Evolutionary conservation across 768 basidiomycete species (phyloP).

Genomic region (Kwoniella mangroviensis): DNA sequence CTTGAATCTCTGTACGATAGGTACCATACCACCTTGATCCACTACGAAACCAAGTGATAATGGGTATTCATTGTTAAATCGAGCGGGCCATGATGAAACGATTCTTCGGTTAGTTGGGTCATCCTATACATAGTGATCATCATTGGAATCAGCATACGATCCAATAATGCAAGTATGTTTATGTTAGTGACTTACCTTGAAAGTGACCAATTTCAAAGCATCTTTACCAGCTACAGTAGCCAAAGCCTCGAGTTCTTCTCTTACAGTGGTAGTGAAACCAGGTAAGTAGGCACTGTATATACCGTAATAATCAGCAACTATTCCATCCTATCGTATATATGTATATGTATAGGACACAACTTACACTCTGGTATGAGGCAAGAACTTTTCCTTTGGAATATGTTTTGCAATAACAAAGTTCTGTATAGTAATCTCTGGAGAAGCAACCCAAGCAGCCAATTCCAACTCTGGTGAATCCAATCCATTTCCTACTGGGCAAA

Average conservation of each 20-base stretch:
- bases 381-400: slow-evolving; percentile 51
- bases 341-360: not conserved
- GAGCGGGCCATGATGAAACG: slow-evolving; percentile 56
- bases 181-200: slow-evolving; percentile 30
- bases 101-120: slow-evolving; percentile 56
- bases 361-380: slow-evolving; percentile 48
- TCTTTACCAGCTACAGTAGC: slow-evolving; percentile 51
- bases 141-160: not conserved
- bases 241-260: slow-evolving; percentile 54
- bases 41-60: slow-evolving; percentile 50
- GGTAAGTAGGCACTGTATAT: slow-evolving; percentile 46
- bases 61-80: slow-evolving; percentile 55
- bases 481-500: slow-evolving; percentile 62
- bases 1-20: slow-evolving; percentile 55
- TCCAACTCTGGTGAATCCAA: slow-evolving; percentile 48
- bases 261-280: slow-evolving; percentile 55
- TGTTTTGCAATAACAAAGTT: slow-evolving; percentile 58
- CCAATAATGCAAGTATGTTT: not conserved
- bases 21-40: slow-evolving; percentile 56
- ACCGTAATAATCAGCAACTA: not conserved
- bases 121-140: slow-evolving; percentile 29
- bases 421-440: slow-evolving; percentile 53
- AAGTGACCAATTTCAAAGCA: slow-evolving; percentile 53
- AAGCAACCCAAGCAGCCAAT: slow-evolving; percentile 54
- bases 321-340: too few relatives aligned